Evolutionary conservation across 805 yeast genomes (phyloP), one percentile per base, ranked within the genome.

Genomic region (Kuraishia cidri): DNA sequence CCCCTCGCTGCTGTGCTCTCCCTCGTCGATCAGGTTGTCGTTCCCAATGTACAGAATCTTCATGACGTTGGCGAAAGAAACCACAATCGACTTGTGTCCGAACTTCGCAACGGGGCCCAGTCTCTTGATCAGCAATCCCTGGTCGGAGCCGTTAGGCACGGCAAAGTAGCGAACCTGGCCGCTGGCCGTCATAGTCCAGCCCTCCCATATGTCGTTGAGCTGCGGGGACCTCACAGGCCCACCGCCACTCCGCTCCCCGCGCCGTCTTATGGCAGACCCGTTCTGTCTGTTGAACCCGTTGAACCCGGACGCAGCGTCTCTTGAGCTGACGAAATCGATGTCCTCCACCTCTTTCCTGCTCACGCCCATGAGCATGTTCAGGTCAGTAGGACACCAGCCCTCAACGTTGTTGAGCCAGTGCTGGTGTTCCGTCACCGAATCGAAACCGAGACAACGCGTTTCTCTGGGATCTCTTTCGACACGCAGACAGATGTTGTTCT

Each of bases 391-490:
- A 41, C 80, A 77, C 95, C 95, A 85, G 13, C 77, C 73, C 45
- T 76, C 83, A n/a, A 82, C 75, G 37, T 70, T 58, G 18, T 67
- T 66, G 26, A 75, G 61, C 75, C 84, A 78, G 51, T 75, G 73
- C 37, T 73, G 79, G 32, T 72, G 75, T 46, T 85, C 94, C 13
- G 69, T 63, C 6, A 75, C 85, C 1, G 80, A 72, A 34, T 77
- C 84, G 50, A 86, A 82, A 18, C 95, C 95, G 26, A 81, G 64
- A 57, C 96, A 86, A 60, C 95, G 72, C 24, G 84, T 83, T 56
- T 86, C 96, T 46, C 94, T 70, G 2, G 90, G 85, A 55, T 86
- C 96, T 69, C 96, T 79, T 55, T 86, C 96, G 25, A 83, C 94
- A 54, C 95, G 72, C 35, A 86, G 56, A 53, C 96, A 86, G 26